Evolutionary conservation across 2,329 filamentous ascomycete genomes (phyloP).

Genomic region (Leptographium galeiforme): DNA sequence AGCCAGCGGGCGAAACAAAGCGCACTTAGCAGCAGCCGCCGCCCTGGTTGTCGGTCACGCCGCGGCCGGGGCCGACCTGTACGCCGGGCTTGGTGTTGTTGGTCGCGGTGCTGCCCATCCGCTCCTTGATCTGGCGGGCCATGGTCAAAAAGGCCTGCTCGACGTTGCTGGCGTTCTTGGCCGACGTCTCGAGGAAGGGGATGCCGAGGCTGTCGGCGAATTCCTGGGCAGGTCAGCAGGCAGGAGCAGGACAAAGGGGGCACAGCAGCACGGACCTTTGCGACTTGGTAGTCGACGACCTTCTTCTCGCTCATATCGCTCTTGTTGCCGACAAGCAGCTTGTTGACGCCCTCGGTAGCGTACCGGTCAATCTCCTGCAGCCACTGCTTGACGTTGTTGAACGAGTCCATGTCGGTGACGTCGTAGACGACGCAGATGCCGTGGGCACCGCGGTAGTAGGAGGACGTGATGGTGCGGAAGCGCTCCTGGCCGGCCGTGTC

Average conservation of each 20-base stretch:
- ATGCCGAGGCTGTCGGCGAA: conserved; percentile 98
- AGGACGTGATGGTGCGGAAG: conserved; percentile 98
- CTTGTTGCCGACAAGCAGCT: conserved; percentile 98
- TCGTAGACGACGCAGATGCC: conserved; percentile 99
- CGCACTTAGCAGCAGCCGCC: conserved; percentile 21
- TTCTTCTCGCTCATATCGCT: conserved; percentile 99
- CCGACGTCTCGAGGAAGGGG: conserved; percentile 97
- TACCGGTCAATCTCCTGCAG: conserved; percentile 99
- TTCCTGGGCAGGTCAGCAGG: conserved; percentile 45
- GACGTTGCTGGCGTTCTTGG: conserved; percentile 99
- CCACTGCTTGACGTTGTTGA: conserved; percentile 99
- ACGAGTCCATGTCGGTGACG: conserved; percentile 99
- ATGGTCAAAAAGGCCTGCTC: conserved; percentile 99
- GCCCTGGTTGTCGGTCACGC: conserved; percentile 49
- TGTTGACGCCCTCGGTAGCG: conserved; percentile 98
- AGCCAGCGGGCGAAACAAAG: not conserved
- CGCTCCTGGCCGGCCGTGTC: conserved; percentile 98
- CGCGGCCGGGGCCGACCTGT: conserved; percentile 87
- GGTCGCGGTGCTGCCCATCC: conserved; percentile 90
- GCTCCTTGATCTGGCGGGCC: conserved; percentile 99
- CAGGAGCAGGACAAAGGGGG: not conserved
- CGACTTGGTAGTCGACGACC: conserved; percentile 98
- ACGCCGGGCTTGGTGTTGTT: conserved; percentile 99
- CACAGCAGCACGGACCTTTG: conserved; percentile 55
- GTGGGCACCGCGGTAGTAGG: conserved; percentile 97